phyloP scores from a whole-genome alignment of 2,329 filamentous ascomycete species.

The Pyrenophora teres region DNA sequence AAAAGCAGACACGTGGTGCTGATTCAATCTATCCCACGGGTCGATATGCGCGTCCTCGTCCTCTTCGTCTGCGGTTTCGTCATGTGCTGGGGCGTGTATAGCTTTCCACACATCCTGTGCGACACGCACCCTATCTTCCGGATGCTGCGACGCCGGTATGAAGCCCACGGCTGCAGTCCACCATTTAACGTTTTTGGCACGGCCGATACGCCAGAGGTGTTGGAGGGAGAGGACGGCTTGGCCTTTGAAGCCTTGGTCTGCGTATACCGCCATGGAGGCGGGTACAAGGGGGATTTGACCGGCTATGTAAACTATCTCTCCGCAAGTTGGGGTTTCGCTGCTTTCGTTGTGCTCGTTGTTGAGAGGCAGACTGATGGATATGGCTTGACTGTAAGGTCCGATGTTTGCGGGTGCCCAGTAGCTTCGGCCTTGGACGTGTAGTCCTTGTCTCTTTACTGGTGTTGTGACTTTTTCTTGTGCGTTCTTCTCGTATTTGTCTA shows the following conservation, averaged over 20 bases:
- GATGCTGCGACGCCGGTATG: constrained; percentile 14
- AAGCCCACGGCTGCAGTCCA: constrained; percentile 74
- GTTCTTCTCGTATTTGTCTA: constrained; percentile 32
- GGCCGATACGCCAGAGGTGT: constrained; percentile 83
- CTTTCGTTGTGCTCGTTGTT: constrained; percentile 20
- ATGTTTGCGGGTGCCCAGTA: constrained; percentile 99
- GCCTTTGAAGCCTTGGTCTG: constrained; percentile 51
- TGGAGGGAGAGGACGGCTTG: constrained; percentile 78
- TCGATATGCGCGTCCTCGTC: constrained; percentile 58
- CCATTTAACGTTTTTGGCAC: constrained; percentile 71
- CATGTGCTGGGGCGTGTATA: constrained; percentile 13
- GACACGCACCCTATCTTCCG: constrained; percentile 36
- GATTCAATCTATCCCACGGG: constrained; percentile 68
- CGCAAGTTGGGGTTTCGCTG: constrained; percentile 14
- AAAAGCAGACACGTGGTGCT: constrained; percentile 55
- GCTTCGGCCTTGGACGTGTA: constrained; percentile 90
- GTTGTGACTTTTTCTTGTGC: constrained; percentile 26
- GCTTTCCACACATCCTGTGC: constrained; percentile 54
- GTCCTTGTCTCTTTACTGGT: constrained; percentile 50
- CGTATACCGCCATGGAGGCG: constrained; percentile 69
- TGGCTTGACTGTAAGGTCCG: constrained; percentile 92
- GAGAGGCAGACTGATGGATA: constrained; percentile 57
- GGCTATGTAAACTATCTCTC: constrained; percentile 67
- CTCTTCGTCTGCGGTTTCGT: constrained; percentile 52
- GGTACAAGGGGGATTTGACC: constrained; percentile 92